A percentile compares a stretch with the other conserved stretches of the same genome.
These are phyloP conservation scores for Aureobasidium vineae DNA, from an alignment of 2,329 filamentous ascomycete species.

Conservation along the genomic window DNA sequence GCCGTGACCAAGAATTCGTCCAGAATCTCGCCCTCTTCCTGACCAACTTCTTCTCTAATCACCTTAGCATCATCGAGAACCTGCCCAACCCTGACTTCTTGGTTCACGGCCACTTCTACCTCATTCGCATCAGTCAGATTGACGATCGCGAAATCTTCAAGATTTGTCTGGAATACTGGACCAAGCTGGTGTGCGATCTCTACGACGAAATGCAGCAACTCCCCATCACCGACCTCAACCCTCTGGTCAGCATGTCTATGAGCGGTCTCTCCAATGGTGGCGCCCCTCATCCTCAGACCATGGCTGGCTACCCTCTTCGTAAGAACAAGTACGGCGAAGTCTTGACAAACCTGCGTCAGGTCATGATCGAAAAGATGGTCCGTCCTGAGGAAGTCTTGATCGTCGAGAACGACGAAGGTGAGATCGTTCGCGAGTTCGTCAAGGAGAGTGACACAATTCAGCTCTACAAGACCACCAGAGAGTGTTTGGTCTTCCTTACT, in stretches of 20 bases:
- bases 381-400: constrained; percentile 96
- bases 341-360: constrained; percentile 85
- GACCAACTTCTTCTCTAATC: constrained; percentile 94
- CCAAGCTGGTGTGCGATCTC: constrained; percentile 93
- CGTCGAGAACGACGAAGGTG: constrained; percentile 99
- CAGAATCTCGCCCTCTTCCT: constrained; percentile 95
- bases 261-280: constrained; percentile 71
- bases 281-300: constrained; percentile 77
- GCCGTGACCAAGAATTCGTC: constrained; percentile 93
- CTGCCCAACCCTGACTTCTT: constrained; percentile 93
- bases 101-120: constrained; percentile 94
- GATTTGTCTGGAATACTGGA: constrained; percentile 99
- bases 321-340: constrained; percentile 99
- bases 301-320: constrained; percentile 86
- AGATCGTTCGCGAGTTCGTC: constrained; percentile 98
- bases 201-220: constrained; percentile 99
- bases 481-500: constrained; percentile 95
- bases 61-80: constrained; percentile 91
- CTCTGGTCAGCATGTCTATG: constrained; percentile 75
- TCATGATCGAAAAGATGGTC: constrained; percentile 99
- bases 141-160: constrained; percentile 99
- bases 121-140: constrained; percentile 97
- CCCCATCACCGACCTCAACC: constrained; percentile 89
- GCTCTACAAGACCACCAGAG: constrained; percentile 97
- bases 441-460: constrained; percentile 99